phyloP scores from a whole-genome alignment of 2,329 filamentous ascomycete species.

The Exophiala xenobiotica region DNA sequence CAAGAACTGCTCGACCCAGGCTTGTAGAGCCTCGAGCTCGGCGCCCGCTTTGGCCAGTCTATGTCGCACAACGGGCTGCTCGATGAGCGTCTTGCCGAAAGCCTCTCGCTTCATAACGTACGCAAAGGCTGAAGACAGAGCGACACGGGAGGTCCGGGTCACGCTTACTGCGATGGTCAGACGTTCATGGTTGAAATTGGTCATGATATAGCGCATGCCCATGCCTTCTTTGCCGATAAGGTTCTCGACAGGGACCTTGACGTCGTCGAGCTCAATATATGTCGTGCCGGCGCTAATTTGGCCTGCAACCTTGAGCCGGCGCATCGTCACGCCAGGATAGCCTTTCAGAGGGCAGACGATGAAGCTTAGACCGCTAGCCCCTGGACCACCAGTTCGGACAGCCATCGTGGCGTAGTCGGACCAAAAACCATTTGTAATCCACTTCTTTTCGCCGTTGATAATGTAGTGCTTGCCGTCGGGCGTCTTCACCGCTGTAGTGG shows the following conservation, averaged over 20 bases:
- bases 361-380: conserved; percentile 62
- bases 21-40: conserved; percentile 66
- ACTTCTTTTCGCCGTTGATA: conserved; percentile 70
- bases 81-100: conserved; percentile 66
- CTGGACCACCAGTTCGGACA: conserved; percentile 68
- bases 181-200: conserved; percentile 77
- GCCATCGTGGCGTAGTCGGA: conserved; percentile 68
- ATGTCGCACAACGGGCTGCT: conserved; percentile 71
- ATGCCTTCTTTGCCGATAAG: conserved; percentile 66
- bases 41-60: conserved; percentile 69
- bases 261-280: conserved; percentile 73
- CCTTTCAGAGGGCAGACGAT: conserved; percentile 69
- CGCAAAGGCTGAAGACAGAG: conserved; percentile 58
- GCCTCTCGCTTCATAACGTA: conserved; percentile 66
- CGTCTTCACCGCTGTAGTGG: conserved; percentile 64
- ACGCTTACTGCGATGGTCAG: conserved; percentile 64
- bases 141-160: conserved; percentile 62
- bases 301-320: conserved; percentile 65
- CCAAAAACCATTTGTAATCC: conserved; percentile 75
- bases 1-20: conserved; percentile 55
- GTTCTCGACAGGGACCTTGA: conserved; percentile 68
- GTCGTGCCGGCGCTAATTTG: conserved; percentile 67
- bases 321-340: conserved; percentile 65
- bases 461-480: conserved; percentile 66
- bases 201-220: conserved; percentile 73